Base-by-base conservation (phyloP, 208 protist genomes). In the Trypanosoma cruzi region DNA sequence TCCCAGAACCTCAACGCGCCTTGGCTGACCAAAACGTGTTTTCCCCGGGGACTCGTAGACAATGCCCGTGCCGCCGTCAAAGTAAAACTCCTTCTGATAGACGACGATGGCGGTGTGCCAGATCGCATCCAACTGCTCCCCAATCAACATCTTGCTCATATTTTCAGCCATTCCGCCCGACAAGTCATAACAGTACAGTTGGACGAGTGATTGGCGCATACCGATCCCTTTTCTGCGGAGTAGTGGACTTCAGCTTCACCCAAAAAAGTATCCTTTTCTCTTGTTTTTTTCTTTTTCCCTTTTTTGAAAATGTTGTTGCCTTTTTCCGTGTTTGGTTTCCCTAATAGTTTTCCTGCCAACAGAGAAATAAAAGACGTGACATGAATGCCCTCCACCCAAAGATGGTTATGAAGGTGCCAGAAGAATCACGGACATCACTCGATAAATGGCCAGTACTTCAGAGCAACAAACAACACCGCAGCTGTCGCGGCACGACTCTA, bases 51-150 rank as follows among this genome's bases (percentile, higher is more conserved):
- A 26, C 22, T 80, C 77, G 7, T 69, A 28, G 46, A 96, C 70
- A 53, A 93, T 78, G n/a, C 89, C 81, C 18, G 92, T 81, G 42
- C 91, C 93, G 28, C 96, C 95, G 58, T 93, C 95, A 72, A 96
- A 98, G 73, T 91, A 98, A 69, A 88, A 98, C 70, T 98, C 96
- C 37, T 65, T 81, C 22, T 81, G 89, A 71, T 91, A 98, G 0
- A 96, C 90, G 37, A 98, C 92, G 46, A 99, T 89, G 55, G 82
- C 78, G 2, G 97, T 98, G 79, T 99, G 97, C 88, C 92, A 99
- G 55, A 99, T 93, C 13, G 79, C 96, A 49, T 98, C 95, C 26
- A 99, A 59, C 0, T 80, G 71, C 26, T 85, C 81, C n/a, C 96
- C 96, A 37, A 96, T 58, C 18, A 99, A 64, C 68, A 86, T 64